Base-by-base conservation (phyloP, 2,329 filamentous ascomycete genomes). In the Bipolaris bicolor region DNA sequence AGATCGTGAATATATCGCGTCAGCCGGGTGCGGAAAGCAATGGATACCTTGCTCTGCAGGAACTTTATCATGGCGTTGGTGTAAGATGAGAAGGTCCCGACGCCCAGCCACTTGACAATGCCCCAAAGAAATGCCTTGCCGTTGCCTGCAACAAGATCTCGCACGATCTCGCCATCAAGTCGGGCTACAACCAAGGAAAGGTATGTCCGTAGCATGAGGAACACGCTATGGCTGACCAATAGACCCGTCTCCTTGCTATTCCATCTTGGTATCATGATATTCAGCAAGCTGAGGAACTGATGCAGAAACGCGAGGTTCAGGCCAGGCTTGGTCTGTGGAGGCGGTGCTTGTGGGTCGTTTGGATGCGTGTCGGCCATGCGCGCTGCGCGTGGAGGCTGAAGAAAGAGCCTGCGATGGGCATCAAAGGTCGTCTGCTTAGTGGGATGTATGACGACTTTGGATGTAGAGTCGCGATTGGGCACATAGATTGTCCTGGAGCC, bases 51-150 rank as follows among this genome's bases (percentile, higher is more conserved):
- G 49, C 91, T 94, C 78, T 99, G 94, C 61, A 99, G 84, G 78
- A 91, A 99, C 77, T 98, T 98, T 82, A 99, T 99, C 90, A 96
- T 97, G 52, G 94, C 92, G 76, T 99, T 99, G 49, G 94, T 97
- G 73, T 99, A 99, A 0, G 94, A 96, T 7, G 93, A 94, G 62
- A 98, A 88, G 2, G 90, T 91, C 40, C 95, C 95, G 34, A 99
- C 88, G 3, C 94, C 92, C 64, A 93, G 92, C 95, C 95, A 99
- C 82, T 98, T 97, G 47, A 89, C 76, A 45, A 99, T 89, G 5
- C 95, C 95, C 87, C 89, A 90, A 7, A 95, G 80, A 74, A 99
- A 99, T 0, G 87, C 84, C 68, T 88, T 92, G 16, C 94, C 94
- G 69, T 97, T 93, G 9, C 95, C 95, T 9, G 91, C 92, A n/a